Percentiles rank a stretch among this genome's conserved stretches.
These are phyloP conservation scores for Exserohilum turcica DNA, from an alignment of 2,329 filamentous ascomycete species.

Conservation along the genomic window DNA sequence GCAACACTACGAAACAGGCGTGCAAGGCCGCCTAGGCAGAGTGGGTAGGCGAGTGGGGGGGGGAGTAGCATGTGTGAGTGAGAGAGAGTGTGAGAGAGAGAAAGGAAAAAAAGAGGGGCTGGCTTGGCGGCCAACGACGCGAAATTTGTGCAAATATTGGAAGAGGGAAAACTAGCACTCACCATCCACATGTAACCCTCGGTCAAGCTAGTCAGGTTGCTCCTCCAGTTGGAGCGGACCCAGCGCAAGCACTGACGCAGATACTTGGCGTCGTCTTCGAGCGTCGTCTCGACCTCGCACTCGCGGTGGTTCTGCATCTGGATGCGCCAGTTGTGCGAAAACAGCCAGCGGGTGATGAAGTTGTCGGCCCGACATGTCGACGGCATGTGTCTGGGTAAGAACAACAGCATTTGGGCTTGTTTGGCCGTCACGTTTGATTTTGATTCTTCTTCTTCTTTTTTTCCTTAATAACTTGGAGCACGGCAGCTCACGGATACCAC, in stretches of 20 bases:
- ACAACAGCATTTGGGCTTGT: conserved; percentile 17
- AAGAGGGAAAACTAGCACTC: conserved; percentile 52
- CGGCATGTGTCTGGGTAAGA: conserved; percentile 23
- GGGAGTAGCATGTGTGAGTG: too few species aligned
- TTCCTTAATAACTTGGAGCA: conserved; percentile 28
- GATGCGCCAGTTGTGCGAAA: conserved; percentile 89
- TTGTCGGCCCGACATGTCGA: conserved; percentile 64
- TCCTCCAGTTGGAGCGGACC: conserved; percentile 97
- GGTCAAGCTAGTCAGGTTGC: conserved; percentile 87
- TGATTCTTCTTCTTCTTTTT: background rate
- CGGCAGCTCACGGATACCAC: conserved; percentile 37
- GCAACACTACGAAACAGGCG: conserved; percentile 17
- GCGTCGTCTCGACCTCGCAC: conserved; percentile 82
- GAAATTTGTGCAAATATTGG: conserved; percentile 30
- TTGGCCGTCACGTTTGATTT: background rate
- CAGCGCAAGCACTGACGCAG: conserved; percentile 92
- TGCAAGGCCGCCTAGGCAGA: too few species aligned
- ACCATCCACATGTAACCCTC: conserved; percentile 86
- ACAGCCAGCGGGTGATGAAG: conserved; percentile 95
- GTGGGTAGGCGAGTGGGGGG: too few species aligned
- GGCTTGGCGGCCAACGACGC: conserved; percentile 36
- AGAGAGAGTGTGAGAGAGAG: too few species aligned
- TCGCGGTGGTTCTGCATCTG: conserved; percentile 93
- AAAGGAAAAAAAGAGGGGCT: conserved; percentile 30
- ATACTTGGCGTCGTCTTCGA: conserved; percentile 88